Base-by-base conservation (phyloP, 306 rosid species). In the Quercus wislizeni region DNA sequence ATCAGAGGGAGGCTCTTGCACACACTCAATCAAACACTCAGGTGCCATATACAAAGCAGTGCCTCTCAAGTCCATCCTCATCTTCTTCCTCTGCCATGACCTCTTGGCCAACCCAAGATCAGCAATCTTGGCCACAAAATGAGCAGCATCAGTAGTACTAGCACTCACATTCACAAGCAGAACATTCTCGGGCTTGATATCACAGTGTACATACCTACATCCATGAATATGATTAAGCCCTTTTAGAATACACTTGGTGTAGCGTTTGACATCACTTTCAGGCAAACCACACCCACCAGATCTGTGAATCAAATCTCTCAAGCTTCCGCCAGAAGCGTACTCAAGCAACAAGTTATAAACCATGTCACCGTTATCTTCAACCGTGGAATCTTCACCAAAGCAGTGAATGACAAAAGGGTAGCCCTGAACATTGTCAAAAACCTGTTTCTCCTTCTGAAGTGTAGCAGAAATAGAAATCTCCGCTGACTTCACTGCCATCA, bases 161-260 rank as follows among this genome's bases (percentile, higher is more conserved):
- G 28, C 14, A 62, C 67, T 19, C 31, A 4, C 43, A 6, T 54
- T 56, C 56, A 82, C 55, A 41, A 82, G 74, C 35, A 82, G 4
- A 27, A 78, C 69, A 75, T 82, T 82, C 4, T 28, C 57, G 0
- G 86, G 86, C 79, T 82, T 82, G 64, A 82, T 74, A 65, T 82
- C 82, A 21, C 82, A 82, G 13, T 82, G 82, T 15, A 78, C 73
- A 5, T 54, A 82, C 4, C 70, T 38, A 1, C 17, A 18, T 13
- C 6, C 13, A 21, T 78, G 82, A 58, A 82, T 68, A 25, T 82
- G 79, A 57, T 63, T 20, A 7, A 82, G 9, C 5, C 86, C 86
- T 74, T 49, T 69, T 28, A 78, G 74, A 56, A 78, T 78, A 0
- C 73, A 43, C 18, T 15, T 77, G 0, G 79, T 78, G 52, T 74